Base-by-base conservation (phyloP, 495 filamentous ascomycete species). In the Copromyces sp. region DNA sequence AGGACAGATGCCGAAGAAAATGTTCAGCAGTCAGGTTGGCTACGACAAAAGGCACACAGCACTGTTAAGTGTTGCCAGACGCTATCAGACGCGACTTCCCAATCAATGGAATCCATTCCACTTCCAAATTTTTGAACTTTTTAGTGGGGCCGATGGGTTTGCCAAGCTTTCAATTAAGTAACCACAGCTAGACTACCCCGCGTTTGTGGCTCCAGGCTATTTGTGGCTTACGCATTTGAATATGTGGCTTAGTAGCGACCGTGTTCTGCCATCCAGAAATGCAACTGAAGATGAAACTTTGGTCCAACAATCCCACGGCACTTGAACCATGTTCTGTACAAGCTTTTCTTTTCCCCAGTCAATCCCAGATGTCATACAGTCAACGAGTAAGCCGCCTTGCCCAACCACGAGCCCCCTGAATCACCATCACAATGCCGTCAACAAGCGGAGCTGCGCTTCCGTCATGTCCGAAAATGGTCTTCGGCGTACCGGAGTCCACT, bases 101-200 rank as follows among this genome's bases (percentile, higher is more conserved):
- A 32, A 61, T 61, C 53, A 32, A 61, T 61, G 12, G 35, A 37
- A 37, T 37, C 35, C 35, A 53, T 59, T 29, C 47, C 24, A 14
- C 24, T 17, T 65, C 37, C 71, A 35, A 72, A 72, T 72, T 75
- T 74, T 74, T 73, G 20, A 77, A 75, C 75, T 79, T 79, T 78
- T 79, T 73, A 71, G 78, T 78, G 78, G 78, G 68, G 75, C 39
- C n/a, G 37, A 35, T 1, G 6, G 29, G 53, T 4, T 65, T 37
- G 53, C 53, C 53, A 65, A 65, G 53, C 53, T 35, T 65, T 24
- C 2, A 0, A 6, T 17, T 35, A 24, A n/a, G n/a, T n/a, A n/a
- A n/a, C n/a, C n/a, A n/a, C n/a, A n/a, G n/a, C n/a, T n/a, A n/a
- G n/a, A n/a, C n/a, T 65, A 65, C 53, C 53, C 53, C 53, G 53